phyloP scores from a whole-genome alignment of 2,329 filamentous ascomycete genomes.

The Paecilomyces formosus region DNA sequence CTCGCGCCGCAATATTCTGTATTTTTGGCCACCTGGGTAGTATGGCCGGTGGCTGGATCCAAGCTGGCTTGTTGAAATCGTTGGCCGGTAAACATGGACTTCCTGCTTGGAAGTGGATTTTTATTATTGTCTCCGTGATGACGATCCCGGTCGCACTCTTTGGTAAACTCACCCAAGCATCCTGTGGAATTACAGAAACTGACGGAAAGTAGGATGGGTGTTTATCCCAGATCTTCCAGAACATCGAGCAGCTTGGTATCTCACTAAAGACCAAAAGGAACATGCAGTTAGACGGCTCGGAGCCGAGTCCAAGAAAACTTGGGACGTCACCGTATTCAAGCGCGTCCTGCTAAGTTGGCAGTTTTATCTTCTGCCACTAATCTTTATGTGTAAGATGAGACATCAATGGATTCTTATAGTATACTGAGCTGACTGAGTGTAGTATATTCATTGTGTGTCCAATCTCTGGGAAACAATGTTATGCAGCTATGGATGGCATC shows the following conservation, averaged over 20 bases:
- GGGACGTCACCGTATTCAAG: constrained; percentile 23
- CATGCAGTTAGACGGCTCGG: constrained; percentile 32
- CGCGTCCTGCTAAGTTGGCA: constrained; percentile 38
- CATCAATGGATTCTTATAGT: neutral
- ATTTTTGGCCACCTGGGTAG: constrained; percentile 37
- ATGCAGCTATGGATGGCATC: constrained; percentile 41
- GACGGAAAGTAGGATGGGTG: constrained; percentile 31
- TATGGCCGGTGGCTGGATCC: constrained; percentile 41
- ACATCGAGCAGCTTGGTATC: constrained; percentile 35
- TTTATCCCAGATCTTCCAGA: constrained; percentile 38
- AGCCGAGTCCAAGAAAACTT: constrained; percentile 16
- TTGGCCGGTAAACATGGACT: constrained; percentile 28
- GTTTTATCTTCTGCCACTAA: constrained; percentile 38
- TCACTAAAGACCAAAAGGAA: constrained; percentile 24
- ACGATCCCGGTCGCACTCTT: constrained; percentile 37
- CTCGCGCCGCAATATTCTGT: constrained; percentile 23
- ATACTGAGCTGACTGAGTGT: neutral
- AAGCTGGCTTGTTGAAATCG: constrained; percentile 32
- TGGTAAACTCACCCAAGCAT: constrained; percentile 14
- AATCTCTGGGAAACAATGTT: constrained; percentile 38
- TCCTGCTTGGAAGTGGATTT: constrained; percentile 38
- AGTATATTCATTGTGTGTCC: constrained; percentile 39
- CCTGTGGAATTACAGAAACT: neutral
- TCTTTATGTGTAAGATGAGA: constrained; percentile 37
- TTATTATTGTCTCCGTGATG: constrained; percentile 37